Conservation (phyloP, 768 basidiomycete genomes). For the Tremella fuciformis region DNA sequence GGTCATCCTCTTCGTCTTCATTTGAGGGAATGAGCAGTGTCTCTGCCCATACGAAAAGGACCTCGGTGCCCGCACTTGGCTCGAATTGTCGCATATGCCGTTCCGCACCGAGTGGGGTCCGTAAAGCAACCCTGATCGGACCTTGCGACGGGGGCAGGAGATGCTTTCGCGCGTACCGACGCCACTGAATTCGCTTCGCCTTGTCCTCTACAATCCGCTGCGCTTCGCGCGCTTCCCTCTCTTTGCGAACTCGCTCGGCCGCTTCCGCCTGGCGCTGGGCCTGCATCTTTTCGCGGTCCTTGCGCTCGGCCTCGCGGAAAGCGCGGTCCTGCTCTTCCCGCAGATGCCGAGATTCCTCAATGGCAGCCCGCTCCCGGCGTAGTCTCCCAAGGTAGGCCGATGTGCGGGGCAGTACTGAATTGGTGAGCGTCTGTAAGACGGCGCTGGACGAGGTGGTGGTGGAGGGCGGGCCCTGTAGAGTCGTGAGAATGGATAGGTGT, state of each 20-base stretch:
- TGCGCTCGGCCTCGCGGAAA: slow-evolving; percentile 63
- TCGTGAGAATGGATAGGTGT: slow-evolving; percentile 73
- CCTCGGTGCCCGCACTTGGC: slow-evolving; percentile 20
- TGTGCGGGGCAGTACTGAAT: slow-evolving; percentile 76
- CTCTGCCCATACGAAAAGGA: slow-evolving; percentile 45
- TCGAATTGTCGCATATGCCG: slow-evolving; percentile 38
- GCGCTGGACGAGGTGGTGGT: slow-evolving; percentile 64
- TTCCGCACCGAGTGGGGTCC: slow-evolving; percentile 36
- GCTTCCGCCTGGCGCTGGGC: slow-evolving; percentile 60
- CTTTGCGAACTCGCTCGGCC: slow-evolving; percentile 21
- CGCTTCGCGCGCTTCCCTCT: slow-evolving; percentile 21
- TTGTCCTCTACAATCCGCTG: slow-evolving; percentile 38
- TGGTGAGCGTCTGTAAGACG: slow-evolving; percentile 66
- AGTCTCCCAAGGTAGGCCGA: slow-evolving; percentile 69
- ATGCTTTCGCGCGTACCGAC: slow-evolving; percentile 61
- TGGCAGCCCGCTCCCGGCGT: slow-evolving; percentile 52
- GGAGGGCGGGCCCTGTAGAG: slow-evolving; percentile 68
- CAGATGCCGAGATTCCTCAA: slow-evolving; percentile 60
- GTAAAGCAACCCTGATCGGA: slow-evolving; percentile 46
- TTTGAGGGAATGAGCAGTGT: slow-evolving; percentile 38
- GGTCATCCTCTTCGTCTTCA: slow-evolving; percentile 22
- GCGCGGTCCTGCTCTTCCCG: slow-evolving; percentile 73
- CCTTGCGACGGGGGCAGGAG: slow-evolving; percentile 52
- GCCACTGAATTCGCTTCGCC: slow-evolving; percentile 55
- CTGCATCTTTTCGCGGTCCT: slow-evolving; percentile 67